Base-by-base conservation (phyloP, 805 yeast species). In the Sugiyamaella mastotermitis region DNA sequence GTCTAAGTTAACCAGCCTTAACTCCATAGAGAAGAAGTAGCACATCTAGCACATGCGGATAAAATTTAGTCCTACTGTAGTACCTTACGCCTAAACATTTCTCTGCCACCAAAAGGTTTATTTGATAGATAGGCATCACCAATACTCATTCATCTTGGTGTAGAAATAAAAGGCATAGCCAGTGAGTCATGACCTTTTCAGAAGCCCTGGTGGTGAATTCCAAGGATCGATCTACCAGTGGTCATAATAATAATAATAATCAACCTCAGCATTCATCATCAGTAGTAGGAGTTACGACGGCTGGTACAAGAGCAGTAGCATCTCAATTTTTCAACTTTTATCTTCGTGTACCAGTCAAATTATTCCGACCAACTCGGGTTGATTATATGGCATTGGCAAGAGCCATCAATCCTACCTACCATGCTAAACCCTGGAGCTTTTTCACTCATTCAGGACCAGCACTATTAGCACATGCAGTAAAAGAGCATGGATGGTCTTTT, bases 291-390 rank as follows among this genome's bases (percentile, higher is more conserved):
- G 77, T 83, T 0, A 71, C 84, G 9, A 78, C 94, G 0, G 96
- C 95, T 0, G 88, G 95, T 42, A 76, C 86, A 3, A 68, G 97
- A 25, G 94, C 95, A 0, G 50, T 86, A 18, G 71, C 84, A n/a
- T 76, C 77, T 43, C 95, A 88, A 59, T 47, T 86, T 25, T 80
- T 86, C 31, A 66, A 87, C 1, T 64, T 90, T 21, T 90, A 88
- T 56, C 59, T 87, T 31, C 69, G 97, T 41, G 83, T 94, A 1
- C 79, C 79, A 1, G 82, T 86, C 31, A 88, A 90, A 63, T 68
- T 88, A 16, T 90, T 90, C 58, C 67, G 95, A 24, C 97, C 97
- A 1, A 79, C 95, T 3, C 64, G 97, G 28, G 83, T 90, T 44
- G 97, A 90, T 57, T 86, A 84, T 52, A 64, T 85, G 55, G 54